Base-by-base conservation (phyloP, 208 protist genomes). In the Zelonia costaricensis region DNA sequence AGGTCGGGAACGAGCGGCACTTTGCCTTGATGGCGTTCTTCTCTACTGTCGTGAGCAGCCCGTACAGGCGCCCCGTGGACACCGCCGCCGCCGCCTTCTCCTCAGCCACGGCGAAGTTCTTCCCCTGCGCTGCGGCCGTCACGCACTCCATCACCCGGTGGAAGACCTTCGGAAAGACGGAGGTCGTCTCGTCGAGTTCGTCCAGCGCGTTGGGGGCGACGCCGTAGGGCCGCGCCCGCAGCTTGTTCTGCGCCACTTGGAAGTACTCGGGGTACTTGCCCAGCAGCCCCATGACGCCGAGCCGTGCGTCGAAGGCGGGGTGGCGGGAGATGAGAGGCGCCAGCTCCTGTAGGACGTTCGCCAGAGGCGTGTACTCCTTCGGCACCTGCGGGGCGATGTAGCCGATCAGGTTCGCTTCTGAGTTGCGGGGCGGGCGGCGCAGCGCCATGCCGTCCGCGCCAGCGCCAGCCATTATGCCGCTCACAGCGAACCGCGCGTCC, bases 251-350 rank as follows among this genome's bases (percentile, higher is more conserved):
- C 10, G 76, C 69, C 30, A 93, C 53, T 52, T 96, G 90, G 59
- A 96, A 92, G 62, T 96, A 96, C 56, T 93, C 83, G 2, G 84
- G 84, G 61, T 96, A 92, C 71, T 92, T 92, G 35, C 87, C 85
- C 35, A 96, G 78, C 25, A 93, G 59, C 18, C 86, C 90, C 6
- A 73, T 86, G 30, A 92, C 82, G 15, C 90, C 90, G 5, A 93
- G 77, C 0, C 85, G 82, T 9, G 86, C 30, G 59, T 93, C 81
- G 65, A 93, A 93, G 2, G 82, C 80, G 2, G 86, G 82, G 71
- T 96, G 86, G 5, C 77, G 79, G 15, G 86, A 83, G 12, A 96
- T 70, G 20, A 93, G 81, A 40, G 86, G 78, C 20, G 86, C 81
- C 5, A 93, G 76, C n/a, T 92, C 84, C 31, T 79, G 76, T 53